A percentile compares a stretch with the other conserved stretches of the same genome.
Conservation (phyloP, 345 rosid genomes). For the Euphorbia lathyris region DNA sequence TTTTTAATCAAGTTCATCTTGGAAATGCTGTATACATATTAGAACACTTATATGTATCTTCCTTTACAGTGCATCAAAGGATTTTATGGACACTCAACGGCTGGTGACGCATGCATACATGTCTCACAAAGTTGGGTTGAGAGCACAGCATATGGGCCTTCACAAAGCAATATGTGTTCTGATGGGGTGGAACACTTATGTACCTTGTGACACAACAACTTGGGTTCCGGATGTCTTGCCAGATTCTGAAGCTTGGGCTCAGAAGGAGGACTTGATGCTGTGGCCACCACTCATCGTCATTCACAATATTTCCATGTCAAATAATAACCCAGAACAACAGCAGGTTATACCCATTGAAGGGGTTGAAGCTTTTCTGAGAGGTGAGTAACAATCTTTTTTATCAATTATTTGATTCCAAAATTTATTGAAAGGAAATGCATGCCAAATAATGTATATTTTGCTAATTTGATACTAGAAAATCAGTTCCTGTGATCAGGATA, state of each 20-base stretch:
- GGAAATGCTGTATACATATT: neutral
- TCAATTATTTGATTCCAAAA: neutral
- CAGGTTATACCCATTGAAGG: constrained; percentile 46
- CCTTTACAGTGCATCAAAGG: constrained; percentile 46
- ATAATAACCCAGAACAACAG: constrained; percentile 45
- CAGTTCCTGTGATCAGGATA: neutral
- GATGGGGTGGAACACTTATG: constrained; percentile 49
- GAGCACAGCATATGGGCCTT: constrained; percentile 53
- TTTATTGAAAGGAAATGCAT: constrained; percentile 5
- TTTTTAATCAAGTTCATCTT: neutral
- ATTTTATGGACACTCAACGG: constrained; percentile 44
- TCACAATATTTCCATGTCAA: constrained; percentile 51
- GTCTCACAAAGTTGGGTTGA: constrained; percentile 49
- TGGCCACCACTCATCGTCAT: constrained; percentile 51
- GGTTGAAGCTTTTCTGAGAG: constrained; percentile 48
- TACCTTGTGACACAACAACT: constrained; percentile 37
- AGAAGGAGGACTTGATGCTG: constrained; percentile 49
- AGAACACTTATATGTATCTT: constrained; percentile 6
- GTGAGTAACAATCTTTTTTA: constrained; percentile 19
- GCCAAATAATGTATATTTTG: neutral
- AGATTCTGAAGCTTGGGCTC: constrained; percentile 38
- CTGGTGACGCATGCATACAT: constrained; percentile 51
- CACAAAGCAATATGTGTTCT: constrained; percentile 53
- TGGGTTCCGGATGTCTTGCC: constrained; percentile 44
- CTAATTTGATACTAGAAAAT: neutral